These are phyloP conservation scores for Populus hybrid DNA, from an alignment of 441 rosid genomes.

Conservation along the genomic window DNA sequence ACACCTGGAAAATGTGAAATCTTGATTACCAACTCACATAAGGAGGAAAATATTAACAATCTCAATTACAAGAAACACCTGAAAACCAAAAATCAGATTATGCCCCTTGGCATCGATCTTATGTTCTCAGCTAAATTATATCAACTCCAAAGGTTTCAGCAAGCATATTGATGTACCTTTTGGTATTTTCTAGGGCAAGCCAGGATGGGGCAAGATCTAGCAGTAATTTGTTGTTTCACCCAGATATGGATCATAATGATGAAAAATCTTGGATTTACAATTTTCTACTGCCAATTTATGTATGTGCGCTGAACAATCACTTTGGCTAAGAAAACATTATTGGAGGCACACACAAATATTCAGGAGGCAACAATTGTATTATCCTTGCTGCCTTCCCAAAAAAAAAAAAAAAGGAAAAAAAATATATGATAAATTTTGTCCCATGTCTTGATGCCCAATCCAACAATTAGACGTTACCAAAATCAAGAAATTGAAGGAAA, in stretches of 20 bases:
- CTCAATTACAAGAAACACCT: not conserved
- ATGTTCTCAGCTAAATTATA: not conserved
- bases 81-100: not conserved
- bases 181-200: not conserved
- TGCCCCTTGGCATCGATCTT: not conserved
- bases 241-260: not conserved
- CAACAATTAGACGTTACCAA: too few species aligned
- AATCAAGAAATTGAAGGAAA: not conserved
- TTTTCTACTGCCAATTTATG: not conserved
- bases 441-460: too few species aligned
- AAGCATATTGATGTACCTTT: not conserved
- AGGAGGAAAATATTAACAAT: not conserved
- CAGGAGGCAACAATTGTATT: not conserved
- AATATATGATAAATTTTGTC: not conserved
- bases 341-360: not conserved
- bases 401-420: too few species aligned
- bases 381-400: not conserved
- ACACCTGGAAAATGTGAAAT: slow-evolving; percentile 42
- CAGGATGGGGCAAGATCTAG: not conserved
- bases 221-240: not conserved
- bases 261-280: not conserved
- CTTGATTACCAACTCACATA: not conserved
- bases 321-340: not conserved
- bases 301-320: not conserved
- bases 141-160: not conserved